Evolutionary conservation across 805 yeast species (phyloP), one percentile per base, ranked within the genome.

Genomic region (Wickerhamiella domercqiae): DNA sequence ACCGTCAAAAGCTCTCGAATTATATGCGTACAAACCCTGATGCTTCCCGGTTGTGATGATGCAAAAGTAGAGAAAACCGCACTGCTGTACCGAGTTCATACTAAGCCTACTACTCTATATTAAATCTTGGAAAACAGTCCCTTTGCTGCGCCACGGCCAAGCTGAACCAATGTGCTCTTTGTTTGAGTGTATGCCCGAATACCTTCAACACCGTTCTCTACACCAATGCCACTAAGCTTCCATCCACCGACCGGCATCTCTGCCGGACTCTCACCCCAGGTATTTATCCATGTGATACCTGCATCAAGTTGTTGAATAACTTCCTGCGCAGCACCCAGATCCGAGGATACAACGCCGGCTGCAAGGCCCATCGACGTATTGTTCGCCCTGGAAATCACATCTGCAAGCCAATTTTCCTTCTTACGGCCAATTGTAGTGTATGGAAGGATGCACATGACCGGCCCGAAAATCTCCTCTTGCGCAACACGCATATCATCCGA

Each of bases 391-490:
- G 54, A 60, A 14, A 80, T 43, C 5, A 71, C 90, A 54, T 83
- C 90, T 46, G 79, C 93, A 46, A 73, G 73, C 47, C 81, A 73
- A 50, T 67, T 87, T 36, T 79, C 83, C 35, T 69, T 75, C 46
- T 72, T 75, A 18, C 72, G 60, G 17, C 60, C 51, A 57, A 79
- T 79, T 52, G 70, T 71, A 34, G 75, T 70, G 34, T 76, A 61
- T 63, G 82, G 83, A 48, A 79, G 66, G 42, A 81, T 70, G 7
- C 73, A 66, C 29, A 75, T 82, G 22, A 80, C 93, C 11, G 93
- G 93, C n/a, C 93, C 93, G 55, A 80, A 80, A 36, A 80, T 79
- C 56, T 80, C 93, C 54, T 80, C 93, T 45, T 65, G 65, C 38
- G 75, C 77, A 34, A 80, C 69, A 43, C 67, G 62, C 73, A 76